phyloP scores from a whole-genome alignment of 257 asterid genomes.

The Osmanthus fragrans region DNA sequence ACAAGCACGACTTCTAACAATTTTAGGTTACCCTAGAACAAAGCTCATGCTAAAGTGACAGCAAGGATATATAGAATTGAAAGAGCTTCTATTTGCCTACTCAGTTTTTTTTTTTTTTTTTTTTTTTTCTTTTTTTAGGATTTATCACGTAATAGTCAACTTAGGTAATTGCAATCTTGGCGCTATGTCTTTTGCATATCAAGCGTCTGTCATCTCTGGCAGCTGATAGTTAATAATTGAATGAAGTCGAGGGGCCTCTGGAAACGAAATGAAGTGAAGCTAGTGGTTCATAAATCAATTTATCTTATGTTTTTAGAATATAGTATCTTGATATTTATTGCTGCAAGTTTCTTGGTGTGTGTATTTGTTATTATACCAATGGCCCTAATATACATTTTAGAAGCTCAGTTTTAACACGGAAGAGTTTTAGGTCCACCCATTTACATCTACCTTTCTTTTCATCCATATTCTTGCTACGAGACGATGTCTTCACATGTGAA shows the following conservation, averaged over 20 bases:
- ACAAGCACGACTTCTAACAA: neutral
- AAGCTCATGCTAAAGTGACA: neutral
- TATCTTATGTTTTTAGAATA: neutral
- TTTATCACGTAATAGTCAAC: neutral
- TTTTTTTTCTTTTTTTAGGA: neutral
- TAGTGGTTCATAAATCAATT: constrained; percentile 4
- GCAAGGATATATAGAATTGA: neutral
- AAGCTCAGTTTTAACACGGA: neutral
- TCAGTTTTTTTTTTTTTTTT: neutral
- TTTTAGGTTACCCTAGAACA: neutral
- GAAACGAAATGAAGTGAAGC: constrained; percentile 8
- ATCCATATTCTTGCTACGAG: neutral
- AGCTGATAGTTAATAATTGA: neutral
- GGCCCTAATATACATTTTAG: neutral
- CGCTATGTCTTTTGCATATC: neutral
- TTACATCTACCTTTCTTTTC: neutral
- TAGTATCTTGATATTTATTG: constrained; percentile 19
- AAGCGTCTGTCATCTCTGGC: neutral
- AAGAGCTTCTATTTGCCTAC: neutral
- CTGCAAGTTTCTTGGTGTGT: constrained; percentile 14
- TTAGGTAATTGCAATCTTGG: neutral
- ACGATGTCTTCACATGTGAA: neutral
- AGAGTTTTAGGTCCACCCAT: neutral
- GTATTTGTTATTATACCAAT: constrained; percentile 1
- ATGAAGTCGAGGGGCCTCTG: constrained; percentile 5